Evolutionary conservation across 306 rosid genomes (phyloP).

Genomic region (Begonia fuchsioides): DNA sequence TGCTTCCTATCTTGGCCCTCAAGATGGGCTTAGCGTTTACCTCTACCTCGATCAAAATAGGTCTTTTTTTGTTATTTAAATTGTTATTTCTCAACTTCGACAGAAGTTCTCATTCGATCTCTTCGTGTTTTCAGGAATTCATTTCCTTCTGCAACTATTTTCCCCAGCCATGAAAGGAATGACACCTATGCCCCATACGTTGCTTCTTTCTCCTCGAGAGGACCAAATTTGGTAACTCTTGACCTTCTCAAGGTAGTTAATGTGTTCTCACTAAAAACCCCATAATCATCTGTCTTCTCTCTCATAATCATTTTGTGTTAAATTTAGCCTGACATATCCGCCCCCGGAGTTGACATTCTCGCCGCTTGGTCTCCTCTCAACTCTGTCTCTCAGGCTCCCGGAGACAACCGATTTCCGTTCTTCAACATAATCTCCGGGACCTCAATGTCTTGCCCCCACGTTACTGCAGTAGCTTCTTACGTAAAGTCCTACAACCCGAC

Average conservation of each 20-base stretch:
- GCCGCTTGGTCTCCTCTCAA: conserved; percentile 25
- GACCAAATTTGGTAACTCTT: conserved; percentile 23
- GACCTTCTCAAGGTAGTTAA: conserved; percentile 31
- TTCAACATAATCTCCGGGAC: conserved; percentile 25
- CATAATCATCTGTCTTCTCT: no score
- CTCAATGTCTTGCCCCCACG: conserved; percentile 28
- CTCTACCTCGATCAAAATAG: conserved; percentile 1
- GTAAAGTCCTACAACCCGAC: conserved; percentile 34
- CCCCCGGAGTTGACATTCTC: neutral
- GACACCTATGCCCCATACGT: conserved; percentile 21
- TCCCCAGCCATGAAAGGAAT: conserved; percentile 6
- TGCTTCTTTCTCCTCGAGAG: conserved; percentile 32
- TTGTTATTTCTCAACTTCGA: no score
- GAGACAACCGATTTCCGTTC: neutral
- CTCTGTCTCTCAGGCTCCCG: conserved; percentile 1
- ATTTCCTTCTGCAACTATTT: conserved; percentile 21
- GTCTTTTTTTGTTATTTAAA: no score
- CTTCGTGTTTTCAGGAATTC: conserved; percentile 16
- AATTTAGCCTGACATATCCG: conserved; percentile 12
- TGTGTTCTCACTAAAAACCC: no score
- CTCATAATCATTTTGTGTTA: no score
- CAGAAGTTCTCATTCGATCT: no score
- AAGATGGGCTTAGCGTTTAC: neutral
- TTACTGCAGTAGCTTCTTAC: conserved; percentile 13
- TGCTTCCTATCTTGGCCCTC: neutral